A percentile compares a stretch with the other conserved stretches of the same genome.
These are phyloP conservation scores for Pyrenochaeta sp. DNA, from an alignment of 2,329 filamentous ascomycete species.

Conservation along the genomic window DNA sequence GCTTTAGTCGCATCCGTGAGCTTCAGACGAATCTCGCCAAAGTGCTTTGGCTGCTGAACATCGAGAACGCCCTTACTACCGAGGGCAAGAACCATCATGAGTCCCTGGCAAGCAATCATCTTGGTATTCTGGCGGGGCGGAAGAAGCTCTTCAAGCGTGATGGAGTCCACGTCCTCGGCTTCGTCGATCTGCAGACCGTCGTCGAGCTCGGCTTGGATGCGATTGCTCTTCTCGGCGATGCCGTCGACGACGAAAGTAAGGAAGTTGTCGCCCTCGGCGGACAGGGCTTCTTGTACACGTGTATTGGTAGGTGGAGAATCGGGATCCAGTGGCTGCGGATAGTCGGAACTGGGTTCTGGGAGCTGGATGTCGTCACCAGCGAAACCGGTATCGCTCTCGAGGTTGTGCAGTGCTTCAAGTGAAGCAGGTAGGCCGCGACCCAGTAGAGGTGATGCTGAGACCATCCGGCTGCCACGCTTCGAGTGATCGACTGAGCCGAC, in stretches of 20 bases:
- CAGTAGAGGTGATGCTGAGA: conserved; percentile 68
- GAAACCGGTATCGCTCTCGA: conserved; percentile 42
- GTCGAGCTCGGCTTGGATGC: conserved; percentile 13
- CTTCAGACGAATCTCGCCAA: conserved; percentile 48
- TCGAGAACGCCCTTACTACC: conserved; percentile 67
- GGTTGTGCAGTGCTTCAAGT: conserved; percentile 35
- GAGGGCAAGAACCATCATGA: conserved; percentile 50
- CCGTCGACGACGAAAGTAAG: conserved; percentile 63
- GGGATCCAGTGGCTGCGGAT: conserved; percentile 9
- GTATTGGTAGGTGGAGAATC: conserved; percentile 28
- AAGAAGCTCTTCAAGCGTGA: conserved; percentile 75
- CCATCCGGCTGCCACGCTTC: conserved; percentile 58
- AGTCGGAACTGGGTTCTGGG: conserved; percentile 28
- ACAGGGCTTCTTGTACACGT: conserved; percentile 61
- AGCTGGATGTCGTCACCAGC: conserved; percentile 26
- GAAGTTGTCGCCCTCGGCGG: conserved; percentile 69
- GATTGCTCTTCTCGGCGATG: conserved; percentile 47
- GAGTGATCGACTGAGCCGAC: conserved; percentile 44
- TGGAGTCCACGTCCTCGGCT: conserved; percentile 41
- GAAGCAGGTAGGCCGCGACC: conserved; percentile 53
- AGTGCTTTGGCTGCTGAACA: conserved; percentile 65
- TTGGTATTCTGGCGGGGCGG: conserved; percentile 62
- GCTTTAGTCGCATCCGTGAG: conserved; percentile 31
- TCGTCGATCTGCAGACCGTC: conserved; percentile 38
- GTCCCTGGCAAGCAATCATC: conserved; percentile 67